phyloP scores from a whole-genome alignment of 129 eudicot genomes.

The Silybum marianum region DNA sequence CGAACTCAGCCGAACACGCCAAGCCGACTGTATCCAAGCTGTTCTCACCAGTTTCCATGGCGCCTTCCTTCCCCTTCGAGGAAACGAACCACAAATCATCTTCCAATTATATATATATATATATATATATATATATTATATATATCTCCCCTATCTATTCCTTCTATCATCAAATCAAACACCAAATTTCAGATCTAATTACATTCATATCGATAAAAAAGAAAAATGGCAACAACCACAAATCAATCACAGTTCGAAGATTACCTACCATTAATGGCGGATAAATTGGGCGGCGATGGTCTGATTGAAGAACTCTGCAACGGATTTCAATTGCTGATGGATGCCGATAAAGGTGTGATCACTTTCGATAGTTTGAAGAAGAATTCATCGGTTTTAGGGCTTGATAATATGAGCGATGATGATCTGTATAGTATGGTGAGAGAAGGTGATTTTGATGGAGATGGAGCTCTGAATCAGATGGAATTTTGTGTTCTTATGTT shows the following conservation, averaged over 20 bases:
- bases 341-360: constrained; percentile 33
- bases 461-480: constrained; percentile 49
- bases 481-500: constrained; percentile 59
- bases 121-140: not conserved
- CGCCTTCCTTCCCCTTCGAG: not conserved
- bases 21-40: constrained; percentile 7
- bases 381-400: constrained; percentile 30
- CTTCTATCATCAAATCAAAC: not conserved
- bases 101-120: not conserved
- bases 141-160: not conserved
- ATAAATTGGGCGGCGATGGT: constrained; percentile 44
- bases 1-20: not conserved
- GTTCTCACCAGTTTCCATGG: constrained; percentile 1
- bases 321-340: constrained; percentile 47
- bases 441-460: constrained; percentile 59
- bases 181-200: constrained; percentile 9
- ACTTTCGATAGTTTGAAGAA: constrained; percentile 57
- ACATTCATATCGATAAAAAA: not conserved
- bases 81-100: not conserved
- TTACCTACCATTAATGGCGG: constrained; percentile 43
- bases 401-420: constrained; percentile 40
- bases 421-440: constrained; percentile 47
- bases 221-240: constrained; percentile 7
- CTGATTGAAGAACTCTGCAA: constrained; percentile 48
- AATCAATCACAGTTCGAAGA: constrained; percentile 31